Evolutionary conservation across 106 monocot species (phyloP).

Genomic region (Phalaenopsis aphrodite): DNA sequence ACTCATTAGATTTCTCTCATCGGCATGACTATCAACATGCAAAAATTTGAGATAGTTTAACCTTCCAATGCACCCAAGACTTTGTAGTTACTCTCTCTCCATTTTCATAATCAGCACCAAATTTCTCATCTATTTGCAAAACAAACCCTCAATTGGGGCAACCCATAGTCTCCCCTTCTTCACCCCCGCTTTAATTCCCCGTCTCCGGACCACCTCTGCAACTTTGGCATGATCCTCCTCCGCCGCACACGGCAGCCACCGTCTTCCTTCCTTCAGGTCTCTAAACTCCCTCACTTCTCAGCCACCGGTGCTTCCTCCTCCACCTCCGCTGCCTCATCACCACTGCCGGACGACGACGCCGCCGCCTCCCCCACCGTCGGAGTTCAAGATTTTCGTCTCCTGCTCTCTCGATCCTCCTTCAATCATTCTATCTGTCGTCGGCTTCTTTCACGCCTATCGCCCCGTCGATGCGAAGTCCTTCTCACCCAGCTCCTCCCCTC

Average conservation of each 20-base stretch:
- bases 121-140: background rate
- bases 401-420: conserved; percentile 17
- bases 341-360: background rate
- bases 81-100: background rate
- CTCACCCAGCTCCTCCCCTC: conserved; percentile 25
- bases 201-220: background rate
- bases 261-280: background rate
- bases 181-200: background rate
- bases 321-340: background rate
- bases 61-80: no score
- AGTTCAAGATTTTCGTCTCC: conserved; percentile 9
- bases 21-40: no score
- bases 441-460: conserved; percentile 22
- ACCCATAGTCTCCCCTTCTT: background rate
- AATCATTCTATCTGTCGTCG: conserved; percentile 13
- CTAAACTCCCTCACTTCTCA: background rate
- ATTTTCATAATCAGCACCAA: background rate
- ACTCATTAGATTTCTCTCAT: no score
- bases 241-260: background rate
- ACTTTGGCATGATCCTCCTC: conserved; percentile 12
- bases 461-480: conserved; percentile 22
- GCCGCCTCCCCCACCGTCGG: background rate
- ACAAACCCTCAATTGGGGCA: background rate
- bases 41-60: no score
- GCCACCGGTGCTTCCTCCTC: background rate